Evolutionary conservation across 1,284 basidiomycete genomes (phyloP).

Genomic region (Tilletia indica): DNA sequence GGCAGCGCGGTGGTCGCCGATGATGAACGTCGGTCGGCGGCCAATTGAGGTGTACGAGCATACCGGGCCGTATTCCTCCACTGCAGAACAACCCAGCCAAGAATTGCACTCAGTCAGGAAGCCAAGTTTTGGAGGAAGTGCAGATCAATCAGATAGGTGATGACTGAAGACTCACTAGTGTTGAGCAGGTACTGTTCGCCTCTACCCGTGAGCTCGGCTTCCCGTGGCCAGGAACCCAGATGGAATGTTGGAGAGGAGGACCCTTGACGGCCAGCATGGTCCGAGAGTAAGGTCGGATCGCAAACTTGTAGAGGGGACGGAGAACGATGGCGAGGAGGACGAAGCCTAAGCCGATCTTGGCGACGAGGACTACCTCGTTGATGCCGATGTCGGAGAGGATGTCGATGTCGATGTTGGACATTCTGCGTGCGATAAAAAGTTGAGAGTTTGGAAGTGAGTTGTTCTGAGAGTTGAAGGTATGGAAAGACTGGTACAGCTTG

Average conservation of each 20-base stretch:
- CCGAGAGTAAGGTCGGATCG: background rate
- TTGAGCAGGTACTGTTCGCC: background rate
- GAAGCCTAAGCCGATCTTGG: background rate
- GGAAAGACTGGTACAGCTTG: too few relatives aligned
- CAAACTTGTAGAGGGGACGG: background rate
- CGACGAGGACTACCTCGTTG: background rate
- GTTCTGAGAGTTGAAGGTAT: too few relatives aligned
- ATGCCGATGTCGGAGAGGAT: too few relatives aligned
- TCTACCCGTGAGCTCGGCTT: background rate
- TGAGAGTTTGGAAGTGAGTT: too few relatives aligned
- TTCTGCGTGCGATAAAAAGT: too few relatives aligned
- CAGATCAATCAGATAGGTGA: background rate
- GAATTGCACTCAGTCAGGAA: background rate
- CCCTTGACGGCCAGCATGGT: background rate
- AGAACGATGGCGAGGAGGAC: background rate
- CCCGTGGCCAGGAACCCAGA: background rate
- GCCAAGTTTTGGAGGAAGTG: background rate
- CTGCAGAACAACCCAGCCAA: background rate
- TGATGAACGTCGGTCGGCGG: background rate
- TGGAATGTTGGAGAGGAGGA: background rate
- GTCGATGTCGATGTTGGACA: too few relatives aligned
- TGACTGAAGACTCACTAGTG: background rate
- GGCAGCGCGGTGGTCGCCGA: constrained; percentile 6
- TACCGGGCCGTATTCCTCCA: background rate
- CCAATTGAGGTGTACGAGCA: background rate